Base-by-base conservation (phyloP, 108 stramenopile species). In the Fistulifera pelliculosa region DNA sequence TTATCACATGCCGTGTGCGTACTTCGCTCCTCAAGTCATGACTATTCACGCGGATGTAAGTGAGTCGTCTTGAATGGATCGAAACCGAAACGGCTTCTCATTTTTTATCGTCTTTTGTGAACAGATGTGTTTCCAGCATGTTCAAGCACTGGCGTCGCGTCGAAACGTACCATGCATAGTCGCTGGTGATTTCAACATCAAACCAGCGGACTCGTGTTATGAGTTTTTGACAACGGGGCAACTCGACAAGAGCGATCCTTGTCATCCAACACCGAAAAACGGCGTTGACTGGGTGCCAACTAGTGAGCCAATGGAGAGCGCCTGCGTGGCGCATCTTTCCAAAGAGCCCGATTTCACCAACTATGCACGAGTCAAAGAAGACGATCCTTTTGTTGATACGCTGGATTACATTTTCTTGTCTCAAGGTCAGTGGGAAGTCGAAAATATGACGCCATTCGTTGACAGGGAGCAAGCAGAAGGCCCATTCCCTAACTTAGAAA, bases 1-100 rank as follows among this genome's bases (percentile, higher is more conserved):
- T 39, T 98, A 98, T 63, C 97, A 98, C 80, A 98, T 98, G 97
- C 97, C 97, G 12, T 98, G 97, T 66, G 81, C 89, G 0, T 98
- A 85, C 66, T 77, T 75, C 27, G 74, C 76, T 35, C 93, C 93
- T 0, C 63, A 68, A 41, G 84, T 91, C 8, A 96, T 94, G 90
- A 84, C 80, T 26, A 69, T 82, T 27, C 85, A 89, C 58, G 49
- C 79, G 19, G 76, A 81, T 14, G 51, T 93, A 55, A 73, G 73
- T 5, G 79, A 43, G 11, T 41, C n/a, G n/a, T n/a, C n/a, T n/a
- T n/a, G n/a, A n/a, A n/a, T n/a, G n/a, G n/a, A n/a, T n/a, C n/a
- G n/a, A 41, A 41, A 39, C 61, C 22, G 55, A 71, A 38, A 18
- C 52, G 5, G 12, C 40, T 14, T 41, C 12, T 14, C 12, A 41